phyloP scores from a whole-genome alignment of 2,329 filamentous ascomycete species.

The Venturia aucupariae region DNA sequence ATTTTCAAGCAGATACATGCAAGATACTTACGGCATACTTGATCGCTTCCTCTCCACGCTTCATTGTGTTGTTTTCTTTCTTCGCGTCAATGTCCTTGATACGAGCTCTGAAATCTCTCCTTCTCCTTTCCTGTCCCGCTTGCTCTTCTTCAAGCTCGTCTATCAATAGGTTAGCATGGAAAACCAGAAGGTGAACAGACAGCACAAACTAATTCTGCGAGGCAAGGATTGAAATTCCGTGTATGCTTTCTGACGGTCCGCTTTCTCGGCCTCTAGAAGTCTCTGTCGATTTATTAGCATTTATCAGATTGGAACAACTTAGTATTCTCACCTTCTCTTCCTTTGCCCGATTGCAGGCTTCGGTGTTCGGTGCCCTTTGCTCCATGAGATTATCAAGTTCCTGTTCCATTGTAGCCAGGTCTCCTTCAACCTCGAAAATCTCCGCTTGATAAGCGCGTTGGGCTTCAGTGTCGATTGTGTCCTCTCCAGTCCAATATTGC shows the following conservation, averaged over 20 bases:
- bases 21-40: slow-evolving; percentile 42
- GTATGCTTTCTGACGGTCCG: slow-evolving; percentile 25
- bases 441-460: slow-evolving; percentile 46
- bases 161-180: not conserved
- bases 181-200: not conserved
- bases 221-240: slow-evolving; percentile 12
- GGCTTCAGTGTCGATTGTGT: slow-evolving; percentile 55
- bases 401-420: slow-evolving; percentile 30
- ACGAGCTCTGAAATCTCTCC: not conserved
- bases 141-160: slow-evolving; percentile 17
- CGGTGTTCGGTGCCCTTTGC: slow-evolving; percentile 11
- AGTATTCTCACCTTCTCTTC: not conserved
- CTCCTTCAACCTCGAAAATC: slow-evolving; percentile 34
- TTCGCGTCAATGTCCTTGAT: slow-evolving; percentile 17
- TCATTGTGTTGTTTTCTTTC: slow-evolving; percentile 6
- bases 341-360: not conserved
- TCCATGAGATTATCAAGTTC: slow-evolving; percentile 34
- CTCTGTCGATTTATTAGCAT: not conserved
- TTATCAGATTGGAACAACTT: not conserved
- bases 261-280: slow-evolving; percentile 19
- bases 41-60: slow-evolving; percentile 35
- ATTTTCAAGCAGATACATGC: slow-evolving; percentile 17
- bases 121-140: not conserved
- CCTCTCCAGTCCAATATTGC: slow-evolving; percentile 63
- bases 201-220: slow-evolving; percentile 11